A percentile compares a stretch with the other conserved stretches of the same genome.
phyloP scores from a whole-genome alignment of 1,284 basidiomycete genomes.

The Ustilago trichophora region DNA sequence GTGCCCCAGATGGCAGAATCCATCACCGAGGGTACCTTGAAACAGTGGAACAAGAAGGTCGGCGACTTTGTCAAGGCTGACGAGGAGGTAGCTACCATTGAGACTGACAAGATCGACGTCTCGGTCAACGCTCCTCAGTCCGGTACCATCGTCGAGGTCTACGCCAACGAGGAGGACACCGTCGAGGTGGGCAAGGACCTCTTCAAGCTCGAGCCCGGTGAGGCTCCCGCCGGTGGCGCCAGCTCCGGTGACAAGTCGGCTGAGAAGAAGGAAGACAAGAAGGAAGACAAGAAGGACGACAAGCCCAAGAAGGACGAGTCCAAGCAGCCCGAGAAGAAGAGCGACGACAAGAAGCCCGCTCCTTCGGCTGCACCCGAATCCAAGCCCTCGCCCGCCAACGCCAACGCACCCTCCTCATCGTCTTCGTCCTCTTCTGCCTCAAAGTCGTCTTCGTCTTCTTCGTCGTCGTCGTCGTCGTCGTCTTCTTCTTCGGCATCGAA shows the following conservation, averaged over 20 bases:
- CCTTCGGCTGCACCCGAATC: constrained; percentile 28
- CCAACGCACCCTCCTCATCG: constrained; percentile 12
- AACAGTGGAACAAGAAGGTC: constrained; percentile 92
- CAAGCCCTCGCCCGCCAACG: constrained; percentile 22
- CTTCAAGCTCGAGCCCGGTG: constrained; percentile 86
- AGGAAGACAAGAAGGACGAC: constrained; percentile 63
- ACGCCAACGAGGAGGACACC: constrained; percentile 91
- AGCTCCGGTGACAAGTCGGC: constrained; percentile 66
- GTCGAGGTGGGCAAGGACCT: constrained; percentile 95
- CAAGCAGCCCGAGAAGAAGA: constrained; percentile 64
- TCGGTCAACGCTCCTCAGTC: constrained; percentile 91
- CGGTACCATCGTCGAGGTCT: constrained; percentile 85
- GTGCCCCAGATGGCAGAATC: constrained; percentile 99
- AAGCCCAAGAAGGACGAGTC: constrained; percentile 63
- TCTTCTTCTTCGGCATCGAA: constrained; percentile 40
- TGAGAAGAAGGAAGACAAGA: constrained; percentile 67
- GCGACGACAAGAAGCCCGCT: constrained; percentile 66
- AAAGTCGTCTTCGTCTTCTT: constrained; percentile 8
- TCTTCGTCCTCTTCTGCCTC: constrained; percentile 22
- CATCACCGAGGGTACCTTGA: constrained; percentile 96
- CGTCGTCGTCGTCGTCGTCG: constrained; percentile 8
- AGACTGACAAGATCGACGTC: constrained; percentile 99
- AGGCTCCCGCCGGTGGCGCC: constrained; percentile 71
- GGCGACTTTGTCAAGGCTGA: constrained; percentile 90
- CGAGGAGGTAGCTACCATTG: constrained; percentile 96